phyloP scores from a whole-genome alignment of 371 early-diverging fungal species.

The Syncephalis fuscata region DNA sequence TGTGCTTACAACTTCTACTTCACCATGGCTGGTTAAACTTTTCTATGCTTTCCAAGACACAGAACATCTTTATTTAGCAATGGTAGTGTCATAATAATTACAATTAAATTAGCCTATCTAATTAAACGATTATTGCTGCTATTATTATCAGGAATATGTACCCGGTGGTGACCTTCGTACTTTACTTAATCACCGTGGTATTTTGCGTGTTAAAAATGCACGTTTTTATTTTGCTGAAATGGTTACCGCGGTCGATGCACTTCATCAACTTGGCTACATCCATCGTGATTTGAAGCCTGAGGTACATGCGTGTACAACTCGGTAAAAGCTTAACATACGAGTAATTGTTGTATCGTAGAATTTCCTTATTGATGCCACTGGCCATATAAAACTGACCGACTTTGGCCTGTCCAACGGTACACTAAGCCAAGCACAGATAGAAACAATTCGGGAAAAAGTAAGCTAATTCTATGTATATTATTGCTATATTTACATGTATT shows the following conservation, averaged over 20 bases:
- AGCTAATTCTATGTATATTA: constrained; percentile 5
- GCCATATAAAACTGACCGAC: constrained; percentile 71
- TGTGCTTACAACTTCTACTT: constrained; percentile 43
- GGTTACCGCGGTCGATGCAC: constrained; percentile 44
- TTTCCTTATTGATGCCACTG: constrained; percentile 38
- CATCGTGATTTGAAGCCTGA: constrained; percentile 43
- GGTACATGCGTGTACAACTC: constrained; percentile 3
- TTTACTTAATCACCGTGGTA: constrained; percentile 35
- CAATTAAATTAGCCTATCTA: constrained; percentile 14
- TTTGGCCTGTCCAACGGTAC: constrained; percentile 80
- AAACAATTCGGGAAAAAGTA: constrained; percentile 30
- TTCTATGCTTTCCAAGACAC: constrained; percentile 52
- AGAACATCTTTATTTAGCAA: constrained; percentile 46
- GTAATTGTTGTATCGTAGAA: constrained; percentile 14
- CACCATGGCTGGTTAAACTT: constrained; percentile 50
- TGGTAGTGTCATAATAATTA: constrained; percentile 16
- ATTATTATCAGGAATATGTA: constrained; percentile 34
- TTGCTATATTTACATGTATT: neutral
- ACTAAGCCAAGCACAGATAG: constrained; percentile 35
- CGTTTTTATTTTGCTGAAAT: constrained; percentile 59
- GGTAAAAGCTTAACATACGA: neutral
- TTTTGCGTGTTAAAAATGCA: constrained; percentile 39
- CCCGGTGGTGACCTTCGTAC: constrained; percentile 65
- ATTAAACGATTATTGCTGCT: constrained; percentile 10
- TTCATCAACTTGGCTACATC: constrained; percentile 43